Evolutionary conservation across 805 yeast species (phyloP).

Genomic region (Debaryomyces prosopidis): DNA sequence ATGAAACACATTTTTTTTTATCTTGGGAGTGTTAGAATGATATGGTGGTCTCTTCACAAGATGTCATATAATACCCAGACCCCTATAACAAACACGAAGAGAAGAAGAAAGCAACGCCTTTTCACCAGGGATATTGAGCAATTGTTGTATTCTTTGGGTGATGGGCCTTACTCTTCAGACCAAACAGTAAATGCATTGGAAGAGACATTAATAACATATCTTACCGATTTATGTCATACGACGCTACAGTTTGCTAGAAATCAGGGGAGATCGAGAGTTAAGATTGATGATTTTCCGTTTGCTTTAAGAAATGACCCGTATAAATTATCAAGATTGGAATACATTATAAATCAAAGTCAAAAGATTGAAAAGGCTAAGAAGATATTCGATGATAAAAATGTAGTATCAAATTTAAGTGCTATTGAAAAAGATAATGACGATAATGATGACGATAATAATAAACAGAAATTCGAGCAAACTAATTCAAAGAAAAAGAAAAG

Average conservation of each 20-base stretch:
- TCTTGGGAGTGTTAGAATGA: too few relatives aligned
- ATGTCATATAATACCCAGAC: constrained; percentile 3
- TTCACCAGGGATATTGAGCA: constrained; percentile 44
- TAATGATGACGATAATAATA: constrained; percentile 9
- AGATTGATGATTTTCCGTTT: constrained; percentile 44
- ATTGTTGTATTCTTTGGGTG: constrained; percentile 42
- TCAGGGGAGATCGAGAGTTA: constrained; percentile 40
- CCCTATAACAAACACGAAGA: constrained; percentile 11
- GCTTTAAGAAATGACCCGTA: constrained; percentile 42
- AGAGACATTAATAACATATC: constrained; percentile 37
- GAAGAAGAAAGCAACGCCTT: constrained; percentile 34
- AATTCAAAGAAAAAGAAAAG: constrained; percentile 8
- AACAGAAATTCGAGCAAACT: constrained; percentile 1
- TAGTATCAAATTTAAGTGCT: constrained; percentile 8
- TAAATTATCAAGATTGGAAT: constrained; percentile 41
- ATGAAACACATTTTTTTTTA: too few relatives aligned
- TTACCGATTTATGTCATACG: constrained; percentile 35
- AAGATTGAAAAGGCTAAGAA: constrained; percentile 41
- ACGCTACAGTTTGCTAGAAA: constrained; percentile 33
- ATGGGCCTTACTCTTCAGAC: constrained; percentile 40
- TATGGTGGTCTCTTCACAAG: neutral
- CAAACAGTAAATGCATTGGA: constrained; percentile 39
- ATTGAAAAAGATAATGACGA: constrained; percentile 16
- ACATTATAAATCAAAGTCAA: constrained; percentile 38
- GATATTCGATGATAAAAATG: constrained; percentile 32